These are phyloP conservation scores for Penicillium ucsense DNA, from an alignment of 495 filamentous ascomycete species.

Conservation along the genomic window DNA sequence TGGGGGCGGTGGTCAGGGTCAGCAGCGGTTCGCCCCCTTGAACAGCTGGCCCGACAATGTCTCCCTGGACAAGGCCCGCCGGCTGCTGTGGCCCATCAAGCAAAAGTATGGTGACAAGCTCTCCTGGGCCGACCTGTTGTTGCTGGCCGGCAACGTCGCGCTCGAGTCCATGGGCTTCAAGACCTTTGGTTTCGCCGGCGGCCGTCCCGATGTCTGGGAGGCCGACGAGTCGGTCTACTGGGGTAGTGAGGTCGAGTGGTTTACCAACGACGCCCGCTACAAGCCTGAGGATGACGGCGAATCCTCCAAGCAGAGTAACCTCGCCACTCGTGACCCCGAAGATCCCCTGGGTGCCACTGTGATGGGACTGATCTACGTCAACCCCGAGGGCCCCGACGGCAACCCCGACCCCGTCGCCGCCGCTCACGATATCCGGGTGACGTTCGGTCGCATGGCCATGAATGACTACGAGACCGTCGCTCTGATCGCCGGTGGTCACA, in stretches of 20 bases:
- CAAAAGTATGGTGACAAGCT: constrained; percentile 75
- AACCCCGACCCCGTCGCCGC: constrained; percentile 57
- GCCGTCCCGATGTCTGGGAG: constrained; percentile 59
- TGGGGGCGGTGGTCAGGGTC: constrained; percentile 59
- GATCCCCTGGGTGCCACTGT: constrained; percentile 52
- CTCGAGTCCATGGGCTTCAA: constrained; percentile 67
- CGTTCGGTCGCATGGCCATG: constrained; percentile 70
- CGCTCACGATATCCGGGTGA: constrained; percentile 57
- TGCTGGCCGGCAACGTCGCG: constrained; percentile 63
- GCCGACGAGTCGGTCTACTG: constrained; percentile 66
- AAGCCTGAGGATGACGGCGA: constrained; percentile 38
- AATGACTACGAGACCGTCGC: constrained; percentile 69
- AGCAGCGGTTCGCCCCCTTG: constrained; percentile 66
- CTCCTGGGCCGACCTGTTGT: constrained; percentile 62
- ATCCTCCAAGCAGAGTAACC: constrained; percentile 40
- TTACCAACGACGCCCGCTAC: constrained; percentile 57
- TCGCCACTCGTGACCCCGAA: constrained; percentile 52
- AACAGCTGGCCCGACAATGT: constrained; percentile 77
- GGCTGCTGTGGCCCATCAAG: constrained; percentile 70
- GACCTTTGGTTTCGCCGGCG: constrained; percentile 63
- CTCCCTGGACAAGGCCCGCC: constrained; percentile 65
- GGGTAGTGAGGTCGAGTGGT: constrained; percentile 62
- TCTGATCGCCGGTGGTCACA: constrained; percentile 64
- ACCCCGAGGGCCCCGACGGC: constrained; percentile 66
- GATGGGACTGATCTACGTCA: constrained; percentile 72